Conservation (phyloP, 2,329 filamentous ascomycete species). For the Sarocladium brachiariae region DNA sequence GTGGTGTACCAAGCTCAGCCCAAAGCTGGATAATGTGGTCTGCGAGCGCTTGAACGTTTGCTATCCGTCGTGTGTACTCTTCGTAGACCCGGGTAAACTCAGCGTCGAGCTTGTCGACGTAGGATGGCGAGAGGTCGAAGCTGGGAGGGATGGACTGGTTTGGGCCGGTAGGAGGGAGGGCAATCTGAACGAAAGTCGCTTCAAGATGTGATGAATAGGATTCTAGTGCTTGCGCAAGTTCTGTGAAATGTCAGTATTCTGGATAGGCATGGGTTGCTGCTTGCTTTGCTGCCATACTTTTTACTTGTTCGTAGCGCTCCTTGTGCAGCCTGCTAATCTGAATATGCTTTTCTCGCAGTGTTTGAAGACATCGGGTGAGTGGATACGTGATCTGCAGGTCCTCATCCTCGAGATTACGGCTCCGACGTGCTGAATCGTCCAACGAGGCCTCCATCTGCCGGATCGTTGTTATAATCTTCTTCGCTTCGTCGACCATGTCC, state of each 20-base stretch:
- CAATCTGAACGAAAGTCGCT: slow-evolving; percentile 75
- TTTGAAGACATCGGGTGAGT: slow-evolving; percentile 69
- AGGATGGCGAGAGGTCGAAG: slow-evolving; percentile 88
- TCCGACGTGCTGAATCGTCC: slow-evolving; percentile 58
- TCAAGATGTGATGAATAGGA: slow-evolving; percentile 97
- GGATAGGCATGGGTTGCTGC: neutral
- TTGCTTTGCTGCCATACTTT: slow-evolving; percentile 49
- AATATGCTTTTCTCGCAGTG: slow-evolving; percentile 77
- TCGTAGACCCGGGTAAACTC: slow-evolving; percentile 96
- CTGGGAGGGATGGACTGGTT: slow-evolving; percentile 70
- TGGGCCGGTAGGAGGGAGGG: slow-evolving; percentile 73
- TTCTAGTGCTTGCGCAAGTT: slow-evolving; percentile 87
- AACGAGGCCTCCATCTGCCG: slow-evolving; percentile 90
- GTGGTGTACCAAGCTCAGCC: slow-evolving; percentile 90
- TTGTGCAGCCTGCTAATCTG: slow-evolving; percentile 76
- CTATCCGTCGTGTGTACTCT: slow-evolving; percentile 82
- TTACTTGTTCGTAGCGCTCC: slow-evolving; percentile 91
- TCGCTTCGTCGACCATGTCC: slow-evolving; percentile 81
- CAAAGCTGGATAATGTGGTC: slow-evolving; percentile 91
- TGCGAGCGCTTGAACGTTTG: slow-evolving; percentile 64
- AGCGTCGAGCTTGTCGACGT: slow-evolving; percentile 76
- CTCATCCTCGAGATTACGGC: slow-evolving; percentile 56
- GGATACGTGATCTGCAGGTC: slow-evolving; percentile 76
- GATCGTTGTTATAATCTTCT: slow-evolving; percentile 76
- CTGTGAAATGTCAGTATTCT: slow-evolving; percentile 35